These are phyloP conservation scores for Vachellia pachyceras DNA, from an alignment of 306 rosid species.

Conservation along the genomic window DNA sequence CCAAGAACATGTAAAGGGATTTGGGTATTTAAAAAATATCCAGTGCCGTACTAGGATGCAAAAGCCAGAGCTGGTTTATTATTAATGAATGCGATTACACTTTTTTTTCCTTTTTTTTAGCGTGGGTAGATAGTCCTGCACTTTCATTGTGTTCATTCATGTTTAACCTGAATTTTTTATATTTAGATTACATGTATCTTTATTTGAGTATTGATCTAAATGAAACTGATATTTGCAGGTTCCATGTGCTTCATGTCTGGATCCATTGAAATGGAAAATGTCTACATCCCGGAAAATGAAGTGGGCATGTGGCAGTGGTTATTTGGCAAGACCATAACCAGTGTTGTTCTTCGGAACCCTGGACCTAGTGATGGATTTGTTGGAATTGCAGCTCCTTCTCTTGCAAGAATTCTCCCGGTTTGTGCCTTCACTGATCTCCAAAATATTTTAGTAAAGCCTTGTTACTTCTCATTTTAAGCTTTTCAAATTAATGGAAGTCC, in stretches of 20 bases:
- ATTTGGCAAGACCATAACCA: conserved; percentile 85
- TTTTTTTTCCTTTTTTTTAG: neutral
- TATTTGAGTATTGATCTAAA: conserved; percentile 24
- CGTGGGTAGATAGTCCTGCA: neutral
- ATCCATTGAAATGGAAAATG: conserved; percentile 85
- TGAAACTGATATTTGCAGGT: conserved; percentile 61
- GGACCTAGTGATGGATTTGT: conserved; percentile 91
- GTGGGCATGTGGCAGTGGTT: conserved; percentile 97
- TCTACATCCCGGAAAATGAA: conserved; percentile 86
- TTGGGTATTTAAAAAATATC: neutral
- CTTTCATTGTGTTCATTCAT: neutral
- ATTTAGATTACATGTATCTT: conserved; percentile 21
- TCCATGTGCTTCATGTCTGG: conserved; percentile 99
- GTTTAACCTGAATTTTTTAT: conserved; percentile 16
- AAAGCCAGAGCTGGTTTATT: conserved; percentile 13
- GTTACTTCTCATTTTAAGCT: conserved; percentile 26
- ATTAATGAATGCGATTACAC: conserved; percentile 1
- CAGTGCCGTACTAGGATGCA: neutral
- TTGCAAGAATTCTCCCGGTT: conserved; percentile 96
- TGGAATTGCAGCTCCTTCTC: conserved; percentile 94
- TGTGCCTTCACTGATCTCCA: conserved; percentile 42
- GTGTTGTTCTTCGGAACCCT: conserved; percentile 68
- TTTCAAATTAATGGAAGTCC: conserved; percentile 25
- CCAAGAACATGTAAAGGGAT: neutral
- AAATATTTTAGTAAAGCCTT: conserved; percentile 24